Conservation (phyloP, 192 early-diverging fungal genomes). For the Coemansia sp. region DNA sequence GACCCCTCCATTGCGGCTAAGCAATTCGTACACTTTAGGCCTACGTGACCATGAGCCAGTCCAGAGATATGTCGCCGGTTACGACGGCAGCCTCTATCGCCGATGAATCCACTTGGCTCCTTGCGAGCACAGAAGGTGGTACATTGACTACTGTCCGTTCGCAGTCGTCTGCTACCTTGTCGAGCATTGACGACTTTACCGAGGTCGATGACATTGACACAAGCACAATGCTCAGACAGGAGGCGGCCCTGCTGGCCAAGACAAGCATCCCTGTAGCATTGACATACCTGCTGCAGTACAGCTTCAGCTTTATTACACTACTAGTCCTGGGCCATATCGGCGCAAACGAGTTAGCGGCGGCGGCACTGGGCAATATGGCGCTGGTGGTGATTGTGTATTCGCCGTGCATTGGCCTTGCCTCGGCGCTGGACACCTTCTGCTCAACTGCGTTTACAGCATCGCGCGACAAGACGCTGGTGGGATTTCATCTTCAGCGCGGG, state of each 20-base stretch:
- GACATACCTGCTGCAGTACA: slow-evolving; percentile 68
- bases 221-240: slow-evolving; percentile 22
- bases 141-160: not conserved
- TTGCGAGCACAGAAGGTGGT: not conserved
- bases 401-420: slow-evolving; percentile 67
- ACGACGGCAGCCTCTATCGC: not conserved
- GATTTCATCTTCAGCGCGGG: slow-evolving; percentile 79
- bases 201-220: slow-evolving; percentile 17
- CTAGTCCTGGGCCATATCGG: slow-evolving; percentile 67
- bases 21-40: not conserved
- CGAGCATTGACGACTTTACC: slow-evolving; percentile 14
- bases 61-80: not conserved
- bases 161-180: not conserved
- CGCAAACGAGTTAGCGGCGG: slow-evolving; percentile 68
- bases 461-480: slow-evolving; percentile 64
- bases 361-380: slow-evolving; percentile 73
- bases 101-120: slow-evolving; percentile 21
- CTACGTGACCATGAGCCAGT: not conserved
- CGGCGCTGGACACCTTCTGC: slow-evolving; percentile 77
- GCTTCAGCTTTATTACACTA: slow-evolving; percentile 64
- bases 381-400: slow-evolving; percentile 69
- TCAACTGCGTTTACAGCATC: slow-evolving; percentile 73
- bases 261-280: slow-evolving; percentile 31
- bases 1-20: not conserved
- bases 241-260: slow-evolving; percentile 19